Evolutionary conservation across 1,139 yeast species (phyloP).

Genomic region (Kodamaea sp.): DNA sequence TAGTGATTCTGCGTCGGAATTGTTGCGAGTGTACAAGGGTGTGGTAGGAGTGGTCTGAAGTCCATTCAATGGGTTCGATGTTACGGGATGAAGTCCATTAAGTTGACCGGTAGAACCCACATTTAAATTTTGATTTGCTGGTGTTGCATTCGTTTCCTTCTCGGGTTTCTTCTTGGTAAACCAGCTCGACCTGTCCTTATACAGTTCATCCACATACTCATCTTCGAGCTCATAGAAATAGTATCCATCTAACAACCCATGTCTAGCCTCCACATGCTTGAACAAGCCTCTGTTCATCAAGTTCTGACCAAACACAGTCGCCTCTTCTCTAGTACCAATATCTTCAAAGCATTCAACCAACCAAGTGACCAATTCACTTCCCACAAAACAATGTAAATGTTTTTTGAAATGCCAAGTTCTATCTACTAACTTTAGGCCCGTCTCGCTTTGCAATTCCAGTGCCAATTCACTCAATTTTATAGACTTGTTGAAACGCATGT

Average conservation of each 20-base stretch:
- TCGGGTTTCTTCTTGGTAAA: constrained; percentile 30
- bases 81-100: too few relatives aligned
- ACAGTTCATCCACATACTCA: constrained; percentile 48
- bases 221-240: constrained; percentile 77
- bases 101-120: background rate
- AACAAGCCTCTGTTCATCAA: constrained; percentile 74
- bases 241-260: constrained; percentile 87
- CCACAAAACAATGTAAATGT: constrained; percentile 78
- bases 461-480: constrained; percentile 52
- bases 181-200: constrained; percentile 30
- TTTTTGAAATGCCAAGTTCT: constrained; percentile 89
- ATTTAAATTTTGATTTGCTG: background rate
- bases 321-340: constrained; percentile 78
- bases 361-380: constrained; percentile 87
- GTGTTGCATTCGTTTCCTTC: constrained; percentile 1
- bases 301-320: constrained; percentile 73
- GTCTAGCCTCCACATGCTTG: constrained; percentile 79
- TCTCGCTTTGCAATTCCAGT: constrained; percentile 63
- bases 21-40: constrained; percentile 22
- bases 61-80: too few relatives aligned
- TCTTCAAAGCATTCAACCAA: constrained; percentile 75
- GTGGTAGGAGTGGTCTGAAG: constrained; percentile 13
- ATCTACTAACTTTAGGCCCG: constrained; percentile 68
- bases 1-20: constrained; percentile 31
- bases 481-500: constrained; percentile 36